These are phyloP conservation scores for Torulaspora gathmanii DNA, from an alignment of 805 yeast genomes.

Conservation along the genomic window DNA sequence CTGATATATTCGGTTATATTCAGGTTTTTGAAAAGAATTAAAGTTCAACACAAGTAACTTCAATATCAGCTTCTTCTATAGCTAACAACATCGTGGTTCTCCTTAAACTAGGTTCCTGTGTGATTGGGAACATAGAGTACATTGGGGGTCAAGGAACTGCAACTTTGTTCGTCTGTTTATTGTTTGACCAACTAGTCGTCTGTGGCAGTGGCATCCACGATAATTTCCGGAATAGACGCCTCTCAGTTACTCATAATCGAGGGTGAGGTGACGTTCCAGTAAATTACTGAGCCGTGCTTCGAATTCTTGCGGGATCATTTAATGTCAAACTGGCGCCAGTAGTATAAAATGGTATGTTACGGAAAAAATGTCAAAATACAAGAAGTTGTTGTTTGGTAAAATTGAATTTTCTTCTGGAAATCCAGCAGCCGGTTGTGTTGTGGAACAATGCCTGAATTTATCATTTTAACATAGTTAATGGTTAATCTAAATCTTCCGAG, in stretches of 20 bases:
- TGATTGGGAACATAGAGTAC: background rate
- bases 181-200: background rate
- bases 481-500: conserved; percentile 9
- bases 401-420: background rate
- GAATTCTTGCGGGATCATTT: background rate
- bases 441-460: conserved; percentile 7
- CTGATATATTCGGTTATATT: background rate
- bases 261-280: conserved; percentile 6
- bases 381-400: conserved; percentile 1
- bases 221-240: conserved; percentile 4
- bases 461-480: conserved; percentile 5
- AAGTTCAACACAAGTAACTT: conserved; percentile 1
- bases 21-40: background rate
- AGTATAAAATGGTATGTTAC: conserved; percentile 8
- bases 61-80: conserved; percentile 5
- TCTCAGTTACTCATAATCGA: background rate
- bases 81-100: background rate
- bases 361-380: background rate
- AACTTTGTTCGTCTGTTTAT: background rate
- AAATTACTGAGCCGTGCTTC: background rate
- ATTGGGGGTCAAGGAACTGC: too few species aligned
- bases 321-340: conserved; percentile 2
- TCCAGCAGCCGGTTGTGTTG: background rate
- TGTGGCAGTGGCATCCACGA: conserved; percentile 6
- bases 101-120: background rate